A percentile compares a stretch with the other conserved stretches of the same genome.
Conservation (phyloP, 768 basidiomycete genomes). For the Galerina marginata region DNA sequence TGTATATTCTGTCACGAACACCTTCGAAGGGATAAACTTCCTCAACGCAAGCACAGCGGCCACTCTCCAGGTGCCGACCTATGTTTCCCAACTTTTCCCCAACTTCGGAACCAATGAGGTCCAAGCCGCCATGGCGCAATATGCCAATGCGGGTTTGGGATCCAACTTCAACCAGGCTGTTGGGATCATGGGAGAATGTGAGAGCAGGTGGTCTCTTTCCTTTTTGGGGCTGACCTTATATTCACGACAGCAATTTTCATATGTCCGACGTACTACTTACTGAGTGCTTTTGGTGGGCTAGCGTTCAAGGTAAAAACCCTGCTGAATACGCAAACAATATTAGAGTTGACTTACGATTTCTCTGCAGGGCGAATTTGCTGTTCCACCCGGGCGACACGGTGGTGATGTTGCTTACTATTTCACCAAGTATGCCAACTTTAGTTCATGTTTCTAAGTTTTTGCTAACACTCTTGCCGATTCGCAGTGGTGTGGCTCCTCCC, state of each 20-base stretch:
- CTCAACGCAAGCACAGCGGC: slow-evolving; percentile 36
- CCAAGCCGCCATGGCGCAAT: slow-evolving; percentile 30
- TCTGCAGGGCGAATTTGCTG: slow-evolving; percentile 47
- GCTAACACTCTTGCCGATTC: background rate
- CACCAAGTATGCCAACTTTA: slow-evolving; percentile 35
- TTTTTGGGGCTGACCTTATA: background rate
- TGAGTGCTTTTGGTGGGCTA: slow-evolving; percentile 35
- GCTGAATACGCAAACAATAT: background rate
- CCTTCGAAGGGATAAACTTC: slow-evolving; percentile 42
- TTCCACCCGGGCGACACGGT: slow-evolving; percentile 48
- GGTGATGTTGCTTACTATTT: slow-evolving; percentile 49
- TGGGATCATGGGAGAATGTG: slow-evolving; percentile 48
- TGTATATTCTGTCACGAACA: slow-evolving; percentile 46
- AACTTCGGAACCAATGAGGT: slow-evolving; percentile 34
- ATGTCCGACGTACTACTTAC: slow-evolving; percentile 49
- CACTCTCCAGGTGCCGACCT: slow-evolving; percentile 34
- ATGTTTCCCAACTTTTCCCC: slow-evolving; percentile 47
- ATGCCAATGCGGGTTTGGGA: slow-evolving; percentile 32
- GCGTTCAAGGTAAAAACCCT: slow-evolving; percentile 39
- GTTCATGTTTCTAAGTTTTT: no score
- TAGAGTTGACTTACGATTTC: no score
- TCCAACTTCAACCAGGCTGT: slow-evolving; percentile 39
- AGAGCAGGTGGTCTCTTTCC: background rate
- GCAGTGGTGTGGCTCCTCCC: slow-evolving; percentile 21
- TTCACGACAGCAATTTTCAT: slow-evolving; percentile 44